phyloP scores from a whole-genome alignment of 495 filamentous ascomycete species.

The Gamarada debralockiae region DNA sequence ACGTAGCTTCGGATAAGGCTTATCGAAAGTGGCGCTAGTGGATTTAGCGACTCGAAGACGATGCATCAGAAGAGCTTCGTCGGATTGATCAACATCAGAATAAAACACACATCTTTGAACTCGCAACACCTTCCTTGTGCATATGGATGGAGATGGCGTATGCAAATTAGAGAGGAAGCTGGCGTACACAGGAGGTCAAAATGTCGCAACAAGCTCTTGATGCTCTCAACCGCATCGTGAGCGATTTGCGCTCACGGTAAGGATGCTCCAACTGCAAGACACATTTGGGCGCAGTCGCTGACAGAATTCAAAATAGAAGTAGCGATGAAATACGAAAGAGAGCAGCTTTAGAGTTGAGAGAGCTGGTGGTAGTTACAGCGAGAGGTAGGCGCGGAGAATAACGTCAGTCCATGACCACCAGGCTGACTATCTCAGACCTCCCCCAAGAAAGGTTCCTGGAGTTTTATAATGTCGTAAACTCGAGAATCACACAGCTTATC shows the following conservation, averaged over 20 bases:
- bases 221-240: constrained; percentile 22
- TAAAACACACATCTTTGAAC: no score
- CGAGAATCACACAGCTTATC: constrained; percentile 69
- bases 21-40: neutral
- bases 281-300: neutral
- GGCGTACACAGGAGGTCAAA: constrained; percentile 10
- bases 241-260: constrained; percentile 22
- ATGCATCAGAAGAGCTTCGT: neutral
- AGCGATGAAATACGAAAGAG: constrained; percentile 37
- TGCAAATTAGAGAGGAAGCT: constrained; percentile 14
- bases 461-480: constrained; percentile 76
- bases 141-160: constrained; percentile 21
- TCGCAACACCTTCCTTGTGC: neutral
- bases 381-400: constrained; percentile 27
- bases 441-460: constrained; percentile 69
- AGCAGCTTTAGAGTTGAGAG: constrained; percentile 36
- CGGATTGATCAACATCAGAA: neutral
- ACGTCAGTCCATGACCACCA: neutral
- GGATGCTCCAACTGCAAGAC: neutral
- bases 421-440: constrained; percentile 52
- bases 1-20: neutral
- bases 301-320: constrained; percentile 7
- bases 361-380: constrained; percentile 35
- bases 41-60: no score
- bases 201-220: constrained; percentile 24